Conservation (phyloP, 164 flowering plant species). For the Annona cherimola region DNA sequence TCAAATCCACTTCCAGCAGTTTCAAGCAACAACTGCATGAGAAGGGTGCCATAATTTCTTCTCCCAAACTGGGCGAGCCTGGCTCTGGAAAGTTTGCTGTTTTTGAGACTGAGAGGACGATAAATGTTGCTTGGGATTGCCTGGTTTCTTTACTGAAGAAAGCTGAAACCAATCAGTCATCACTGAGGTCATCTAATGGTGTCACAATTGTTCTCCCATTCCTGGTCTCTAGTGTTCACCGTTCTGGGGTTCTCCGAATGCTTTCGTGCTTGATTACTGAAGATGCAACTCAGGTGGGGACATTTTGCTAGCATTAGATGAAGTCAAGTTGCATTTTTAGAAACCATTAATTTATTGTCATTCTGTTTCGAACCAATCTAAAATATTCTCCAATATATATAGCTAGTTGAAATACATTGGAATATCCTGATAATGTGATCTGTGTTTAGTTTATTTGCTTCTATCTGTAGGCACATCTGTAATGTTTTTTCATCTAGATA, state of each 20-base stretch:
- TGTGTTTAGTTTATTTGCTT: no score
- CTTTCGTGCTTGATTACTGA: slow-evolving; percentile 88
- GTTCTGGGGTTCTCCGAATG: slow-evolving; percentile 76
- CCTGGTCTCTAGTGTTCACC: slow-evolving; percentile 73
- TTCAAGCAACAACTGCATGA: slow-evolving; percentile 80
- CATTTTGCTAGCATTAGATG: background rate
- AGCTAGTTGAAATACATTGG: background rate
- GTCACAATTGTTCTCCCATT: slow-evolving; percentile 76
- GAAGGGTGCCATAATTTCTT: slow-evolving; percentile 77
- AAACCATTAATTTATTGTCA: background rate
- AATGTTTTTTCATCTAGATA: no score
- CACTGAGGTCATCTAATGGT: slow-evolving; percentile 78
- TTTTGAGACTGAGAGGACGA: slow-evolving; percentile 76
- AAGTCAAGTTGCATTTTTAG: background rate
- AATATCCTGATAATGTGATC: no score
- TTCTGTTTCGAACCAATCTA: background rate
- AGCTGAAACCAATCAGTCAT: slow-evolving; percentile 81
- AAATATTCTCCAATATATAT: background rate
- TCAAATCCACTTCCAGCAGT: slow-evolving; percentile 62
- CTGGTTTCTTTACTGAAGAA: slow-evolving; percentile 76
- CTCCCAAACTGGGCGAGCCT: slow-evolving; percentile 73
- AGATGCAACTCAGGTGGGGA: slow-evolving; percentile 73
- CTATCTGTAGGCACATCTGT: no score
- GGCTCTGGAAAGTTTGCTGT: slow-evolving; percentile 74
- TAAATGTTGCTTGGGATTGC: slow-evolving; percentile 91